phyloP scores from a whole-genome alignment of 768 basidiomycete genomes.

The Rhodotorula kratochvilovae region DNA sequence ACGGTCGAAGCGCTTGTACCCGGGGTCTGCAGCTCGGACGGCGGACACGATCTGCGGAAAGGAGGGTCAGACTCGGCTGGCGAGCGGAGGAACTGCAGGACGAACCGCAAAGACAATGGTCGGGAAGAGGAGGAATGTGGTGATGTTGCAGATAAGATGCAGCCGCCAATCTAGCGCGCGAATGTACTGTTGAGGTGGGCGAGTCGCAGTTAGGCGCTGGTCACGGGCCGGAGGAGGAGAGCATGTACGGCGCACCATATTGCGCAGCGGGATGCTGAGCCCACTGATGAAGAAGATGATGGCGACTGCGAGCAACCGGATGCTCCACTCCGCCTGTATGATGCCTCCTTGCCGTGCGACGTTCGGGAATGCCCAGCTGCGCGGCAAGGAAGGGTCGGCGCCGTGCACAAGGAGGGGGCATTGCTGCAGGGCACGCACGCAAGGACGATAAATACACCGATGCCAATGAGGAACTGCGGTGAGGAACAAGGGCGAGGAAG shows the following conservation, averaged over 20 bases:
- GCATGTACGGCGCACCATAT: conserved; percentile 37
- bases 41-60: conserved; percentile 30
- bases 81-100: neutral
- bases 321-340: conserved; percentile 41
- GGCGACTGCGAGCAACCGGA: conserved; percentile 45
- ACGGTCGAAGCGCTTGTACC: conserved; percentile 34
- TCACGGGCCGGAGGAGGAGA: too few relatives aligned
- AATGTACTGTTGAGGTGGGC: conserved; percentile 10
- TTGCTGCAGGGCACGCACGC: neutral
- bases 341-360: conserved; percentile 44
- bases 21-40: conserved; percentile 40
- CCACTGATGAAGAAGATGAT: conserved; percentile 46
- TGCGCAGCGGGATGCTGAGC: conserved; percentile 43
- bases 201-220: neutral
- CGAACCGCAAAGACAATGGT: conserved; percentile 44
- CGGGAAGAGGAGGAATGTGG: conserved; percentile 45
- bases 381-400: neutral
- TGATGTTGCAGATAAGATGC: conserved; percentile 45
- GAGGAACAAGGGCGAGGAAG: neutral
- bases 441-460: conserved; percentile 20
- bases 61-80: neutral
- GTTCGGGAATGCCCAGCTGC: conserved; percentile 40
- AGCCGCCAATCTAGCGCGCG: conserved; percentile 42
- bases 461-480: conserved; percentile 22
- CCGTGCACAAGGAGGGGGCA: neutral